Evolutionary conservation across 129 eudicot genomes (phyloP), one percentile per base, ranked within the genome.

Genomic region (Deinandra increscens): DNA sequence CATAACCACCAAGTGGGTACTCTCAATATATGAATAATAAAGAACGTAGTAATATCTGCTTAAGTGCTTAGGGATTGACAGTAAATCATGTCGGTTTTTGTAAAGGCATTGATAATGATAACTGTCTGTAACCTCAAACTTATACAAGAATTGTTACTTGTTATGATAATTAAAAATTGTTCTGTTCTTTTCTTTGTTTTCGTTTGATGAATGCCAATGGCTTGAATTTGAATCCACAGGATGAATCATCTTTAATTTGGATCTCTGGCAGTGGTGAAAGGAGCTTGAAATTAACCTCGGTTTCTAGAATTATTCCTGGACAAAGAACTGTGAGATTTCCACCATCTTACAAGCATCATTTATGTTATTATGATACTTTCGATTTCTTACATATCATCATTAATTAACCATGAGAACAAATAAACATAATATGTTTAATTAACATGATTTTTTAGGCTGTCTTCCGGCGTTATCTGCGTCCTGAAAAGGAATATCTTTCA

Each of bases 401-500:
- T 34, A 31, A 33, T 34, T 56, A 43, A 41, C 9, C 9, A 50
- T 50, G 41, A 20, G 38, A 26, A 46, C 22, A 48, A 15, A 36
- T 45, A 50, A 20, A 60, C 38, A 34, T 45, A 39, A 33, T 26
- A 19, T 37, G 42, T 9, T 38, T 54, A 36, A 43, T 54, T 54
- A 20, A 9, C 9, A 15, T 73, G 51, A 49, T 66, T 22, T 62
- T 62, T 55, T 82, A 88, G 96, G 94, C 96, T 86, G 94, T 91
- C 72, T 88, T 91, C 55, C 85, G 81, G 67, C 78, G 96, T 49
- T 88, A 81, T 75, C 53, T 86, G 62, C 86, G 87, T 36, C 96
- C 97, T 17, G 96, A 88, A 19, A 88, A 91, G 87, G 97, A 91
- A 60, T 84, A 91, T 70, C 80, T 91, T 74, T 91, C 97, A 33